phyloP scores from a whole-genome alignment of 164 flowering plant species.

The Tinospora cordifolia region DNA sequence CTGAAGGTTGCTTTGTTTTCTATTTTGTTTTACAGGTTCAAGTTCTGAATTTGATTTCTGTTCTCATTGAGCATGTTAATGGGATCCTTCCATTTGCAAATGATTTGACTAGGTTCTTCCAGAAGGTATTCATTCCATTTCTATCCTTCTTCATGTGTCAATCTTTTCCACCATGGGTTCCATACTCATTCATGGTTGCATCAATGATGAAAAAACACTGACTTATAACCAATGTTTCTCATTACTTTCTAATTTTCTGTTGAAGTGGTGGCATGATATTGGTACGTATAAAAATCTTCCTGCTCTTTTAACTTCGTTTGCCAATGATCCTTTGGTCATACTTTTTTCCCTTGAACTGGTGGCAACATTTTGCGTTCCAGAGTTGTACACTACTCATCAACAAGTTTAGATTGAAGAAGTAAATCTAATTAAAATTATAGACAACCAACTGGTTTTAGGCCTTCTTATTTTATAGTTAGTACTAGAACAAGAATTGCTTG shows the following conservation, averaged over 20 bases:
- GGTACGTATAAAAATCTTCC: too few relatives aligned
- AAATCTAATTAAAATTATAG: too few relatives aligned
- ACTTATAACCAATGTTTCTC: too few relatives aligned
- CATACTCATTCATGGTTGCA: not conserved
- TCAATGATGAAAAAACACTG: too few relatives aligned
- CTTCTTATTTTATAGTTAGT: too few relatives aligned
- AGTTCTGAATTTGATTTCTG: conserved; percentile 75
- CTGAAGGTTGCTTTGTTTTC: conserved; percentile 1
- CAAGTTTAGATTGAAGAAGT: too few relatives aligned
- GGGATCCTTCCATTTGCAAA: conserved; percentile 59
- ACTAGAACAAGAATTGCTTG: too few relatives aligned
- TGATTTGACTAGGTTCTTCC: conserved; percentile 66
- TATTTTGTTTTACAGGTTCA: conserved; percentile 58
- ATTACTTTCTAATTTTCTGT: too few relatives aligned
- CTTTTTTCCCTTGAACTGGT: not conserved
- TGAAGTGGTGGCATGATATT: too few relatives aligned
- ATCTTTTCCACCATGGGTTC: not conserved
- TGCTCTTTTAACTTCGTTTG: too few relatives aligned
- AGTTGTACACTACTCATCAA: not conserved
- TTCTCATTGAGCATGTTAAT: conserved; percentile 51
- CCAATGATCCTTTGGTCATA: not conserved
- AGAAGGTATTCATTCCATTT: conserved; percentile 45
- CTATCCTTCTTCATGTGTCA: not conserved
- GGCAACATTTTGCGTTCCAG: not conserved
- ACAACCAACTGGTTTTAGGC: too few relatives aligned